Percentiles rank a stretch among this genome's conserved stretches.
Conservation (phyloP, 2,329 filamentous ascomycete genomes). For the Coleophoma cylindrospora region DNA sequence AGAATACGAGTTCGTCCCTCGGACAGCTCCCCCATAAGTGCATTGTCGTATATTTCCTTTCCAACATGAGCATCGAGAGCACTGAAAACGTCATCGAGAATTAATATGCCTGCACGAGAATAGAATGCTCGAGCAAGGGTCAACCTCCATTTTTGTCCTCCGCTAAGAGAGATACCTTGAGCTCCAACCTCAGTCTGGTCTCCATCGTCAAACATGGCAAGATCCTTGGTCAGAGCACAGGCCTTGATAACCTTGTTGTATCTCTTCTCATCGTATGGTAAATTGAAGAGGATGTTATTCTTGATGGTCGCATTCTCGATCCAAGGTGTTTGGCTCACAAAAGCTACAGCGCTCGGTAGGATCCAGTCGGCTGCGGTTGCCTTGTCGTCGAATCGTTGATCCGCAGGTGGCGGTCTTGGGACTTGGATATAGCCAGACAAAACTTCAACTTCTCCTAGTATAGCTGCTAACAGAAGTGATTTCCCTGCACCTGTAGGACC, state of each 20-base stretch:
- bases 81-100: slow-evolving; percentile 79
- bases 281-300: slow-evolving; percentile 72
- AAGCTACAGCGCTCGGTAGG: slow-evolving; percentile 62
- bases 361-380: slow-evolving; percentile 61
- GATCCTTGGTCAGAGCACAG: slow-evolving; percentile 68
- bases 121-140: slow-evolving; percentile 75
- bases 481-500: slow-evolving; percentile 76
- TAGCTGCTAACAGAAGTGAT: slow-evolving; percentile 65
- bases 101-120: slow-evolving; percentile 66
- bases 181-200: slow-evolving; percentile 76
- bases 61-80: slow-evolving; percentile 75
- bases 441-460: slow-evolving; percentile 70
- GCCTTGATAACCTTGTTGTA: slow-evolving; percentile 65
- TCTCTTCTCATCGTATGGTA: slow-evolving; percentile 60
- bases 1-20: slow-evolving; percentile 66
- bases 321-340: slow-evolving; percentile 75
- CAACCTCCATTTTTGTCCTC: slow-evolving; percentile 77
- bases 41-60: slow-evolving; percentile 71
- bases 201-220: slow-evolving; percentile 69
- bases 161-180: slow-evolving; percentile 76
- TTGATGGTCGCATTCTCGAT: slow-evolving; percentile 74
- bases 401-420: slow-evolving; percentile 41
- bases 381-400: slow-evolving; percentile 53
- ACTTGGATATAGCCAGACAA: slow-evolving; percentile 54
- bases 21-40: slow-evolving; percentile 64